Base-by-base conservation (phyloP, 371 early-diverging fungal genomes). In the Mucor indicus region DNA sequence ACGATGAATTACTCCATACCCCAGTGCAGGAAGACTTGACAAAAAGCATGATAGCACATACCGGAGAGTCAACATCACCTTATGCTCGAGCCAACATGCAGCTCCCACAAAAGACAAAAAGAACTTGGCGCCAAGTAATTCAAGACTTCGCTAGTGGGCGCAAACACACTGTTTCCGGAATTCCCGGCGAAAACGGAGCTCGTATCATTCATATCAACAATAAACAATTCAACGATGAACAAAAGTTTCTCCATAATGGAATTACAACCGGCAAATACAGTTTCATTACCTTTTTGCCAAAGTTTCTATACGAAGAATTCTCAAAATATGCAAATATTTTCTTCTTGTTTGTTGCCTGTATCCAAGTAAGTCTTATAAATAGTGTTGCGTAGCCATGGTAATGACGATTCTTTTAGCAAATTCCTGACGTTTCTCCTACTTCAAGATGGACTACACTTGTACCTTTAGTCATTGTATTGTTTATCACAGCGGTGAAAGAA, bases 401-500 rank as follows among this genome's bases (percentile, higher is more conserved):
- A n/a, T n/a, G n/a, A n/a, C n/a, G n/a, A n/a, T n/a, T 9, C 4
- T 9, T 9, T 2, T 36, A 84, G 88, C 90, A 90, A 83, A 89
- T 92, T 51, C 76, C 71, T 31, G 89, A 82, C 49, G 82, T 92
- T 31, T 85, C 91, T 30, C 91, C 91, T 9, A 89, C 90, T 0
- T 87, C 87, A 36, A 72, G 84, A 53, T 90, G 75, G 64, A 95
- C 95, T 4, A 98, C 98, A 4, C 62, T 91, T 33, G 87, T 98
- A 30, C 99, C 99, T 1, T 79, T 99, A 38, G 53, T 72, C 3
- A 81, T 95, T 50, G 96, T 99, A 1, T 65, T 98, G 50, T 65
- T 87, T 24, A 91, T 89, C 22, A 93, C 98, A 3, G 99, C 95
- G 16, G 72, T 91, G 38, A 99, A 99, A 69, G 98, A 99, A 68